phyloP scores from a whole-genome alignment of 495 filamentous ascomycete species.

The Annulohypoxylon moriforme region DNA sequence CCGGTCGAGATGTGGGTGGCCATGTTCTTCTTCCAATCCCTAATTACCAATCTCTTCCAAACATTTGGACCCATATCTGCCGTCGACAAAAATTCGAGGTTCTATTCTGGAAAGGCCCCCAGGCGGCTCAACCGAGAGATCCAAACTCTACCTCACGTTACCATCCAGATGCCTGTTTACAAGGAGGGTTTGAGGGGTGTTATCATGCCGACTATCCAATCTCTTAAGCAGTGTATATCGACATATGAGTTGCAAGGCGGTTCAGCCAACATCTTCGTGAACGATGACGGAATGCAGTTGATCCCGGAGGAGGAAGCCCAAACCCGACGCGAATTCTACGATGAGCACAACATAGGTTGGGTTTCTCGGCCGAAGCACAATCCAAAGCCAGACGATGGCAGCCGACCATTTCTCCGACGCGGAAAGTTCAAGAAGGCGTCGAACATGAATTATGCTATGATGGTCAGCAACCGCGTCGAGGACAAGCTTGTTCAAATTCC shows the following conservation, averaged over 20 bases:
- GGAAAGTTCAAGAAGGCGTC: conserved; percentile 82
- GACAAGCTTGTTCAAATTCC: conserved; percentile 61
- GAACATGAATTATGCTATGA: conserved; percentile 77
- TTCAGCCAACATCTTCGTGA: conserved; percentile 76
- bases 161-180: conserved; percentile 81
- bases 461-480: conserved; percentile 69
- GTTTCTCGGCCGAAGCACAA: conserved; percentile 70
- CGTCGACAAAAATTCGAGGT: conserved; percentile 67
- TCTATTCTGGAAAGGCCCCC: conserved; percentile 68
- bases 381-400: conserved; percentile 54
- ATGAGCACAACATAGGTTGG: conserved; percentile 72
- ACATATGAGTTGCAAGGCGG: conserved; percentile 77
- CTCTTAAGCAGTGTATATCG: conserved; percentile 72
- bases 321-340: conserved; percentile 71
- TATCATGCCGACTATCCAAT: conserved; percentile 71
- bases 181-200: conserved; percentile 74
- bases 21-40: conserved; percentile 72
- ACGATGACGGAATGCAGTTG: conserved; percentile 76
- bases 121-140: conserved; percentile 58
- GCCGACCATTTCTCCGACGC: conserved; percentile 62
- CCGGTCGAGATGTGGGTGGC: conserved; percentile 67
- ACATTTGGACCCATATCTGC: conserved; percentile 69
- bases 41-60: conserved; percentile 67
- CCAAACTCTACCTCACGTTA: conserved; percentile 70
- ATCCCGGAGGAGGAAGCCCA: conserved; percentile 65